phyloP scores from a whole-genome alignment of 805 yeast genomes.

The Saccharomyces cerevisiae region DNA sequence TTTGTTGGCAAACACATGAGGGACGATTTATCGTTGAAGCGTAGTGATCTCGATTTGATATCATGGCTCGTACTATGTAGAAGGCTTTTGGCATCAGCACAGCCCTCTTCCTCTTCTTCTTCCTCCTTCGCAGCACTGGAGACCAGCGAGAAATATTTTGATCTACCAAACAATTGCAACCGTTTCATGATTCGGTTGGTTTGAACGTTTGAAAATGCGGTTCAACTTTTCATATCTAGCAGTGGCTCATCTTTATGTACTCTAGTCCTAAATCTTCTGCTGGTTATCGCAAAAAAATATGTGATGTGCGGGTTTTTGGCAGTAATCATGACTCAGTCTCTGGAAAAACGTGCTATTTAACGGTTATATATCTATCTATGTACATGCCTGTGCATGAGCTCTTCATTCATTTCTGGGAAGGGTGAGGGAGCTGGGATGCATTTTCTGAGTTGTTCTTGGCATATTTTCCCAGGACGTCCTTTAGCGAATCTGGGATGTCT shows the following conservation, averaged over 20 bases:
- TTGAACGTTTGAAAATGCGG: not conserved
- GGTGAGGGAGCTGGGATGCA: slow-evolving; percentile 15
- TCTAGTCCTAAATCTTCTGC: not conserved
- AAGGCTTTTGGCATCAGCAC: not conserved
- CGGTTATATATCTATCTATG: not conserved
- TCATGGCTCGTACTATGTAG: not conserved
- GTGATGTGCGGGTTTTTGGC: not conserved
- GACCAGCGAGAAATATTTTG: slow-evolving; percentile 33
- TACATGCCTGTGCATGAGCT: not conserved
- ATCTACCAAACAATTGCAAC: slow-evolving; percentile 16
- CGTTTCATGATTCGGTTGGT: slow-evolving; percentile 11
- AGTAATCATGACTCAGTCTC: not conserved
- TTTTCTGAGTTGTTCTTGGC: slow-evolving; percentile 61
- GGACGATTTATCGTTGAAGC: not conserved
- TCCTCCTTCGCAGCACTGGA: slow-evolving; percentile 7
- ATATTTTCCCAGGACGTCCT: slow-evolving; percentile 45
- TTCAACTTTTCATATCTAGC: not conserved
- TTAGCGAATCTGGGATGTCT: slow-evolving; percentile 28
- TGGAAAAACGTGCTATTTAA: too few species aligned
- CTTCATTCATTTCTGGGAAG: not conserved
- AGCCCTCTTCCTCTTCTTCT: not conserved
- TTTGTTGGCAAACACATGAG: slow-evolving; percentile 18
- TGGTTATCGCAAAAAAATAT: not conserved
- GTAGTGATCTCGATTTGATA: not conserved
- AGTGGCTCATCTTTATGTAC: not conserved